Evolutionary conservation across 306 rosid genomes (phyloP), one percentile per base, ranked within the genome.

Genomic region (Rubus parviflorus): DNA sequence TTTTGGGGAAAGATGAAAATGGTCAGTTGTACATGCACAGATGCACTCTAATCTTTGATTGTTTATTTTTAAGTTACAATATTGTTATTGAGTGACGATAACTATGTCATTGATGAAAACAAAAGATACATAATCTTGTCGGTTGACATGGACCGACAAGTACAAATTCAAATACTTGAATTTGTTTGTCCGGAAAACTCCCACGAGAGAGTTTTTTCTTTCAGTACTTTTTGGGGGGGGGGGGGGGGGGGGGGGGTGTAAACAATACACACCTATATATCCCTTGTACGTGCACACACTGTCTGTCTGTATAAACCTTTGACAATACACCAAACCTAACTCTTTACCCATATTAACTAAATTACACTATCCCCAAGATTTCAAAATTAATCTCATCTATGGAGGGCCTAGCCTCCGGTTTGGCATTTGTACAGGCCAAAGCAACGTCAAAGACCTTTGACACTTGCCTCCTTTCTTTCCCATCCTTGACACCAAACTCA

Each of bases 391-490:
- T 47, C 16, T 74, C 62, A 16, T 74, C 65, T 38, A 80, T 80
- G 1, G 46, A 6, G 17, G 71, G 75, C 75, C 75, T 68, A 7
- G 47, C 43, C 71, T 74, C 75, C 3, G 75, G 71, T 7, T 56
- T 40, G 37, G 23, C 48, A 48, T 52, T 48, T 10, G 80, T 75
- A 37, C 76, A 80, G 1, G 57, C 56, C 71, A 68, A 16, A 12
- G 76, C 80, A 58, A 80, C 49, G 8, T 30, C 42, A 35, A 58
- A 75, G 19, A 80, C 42, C 61, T 12, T 48, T 1, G 42, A 25
- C 3, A 73, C 80, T 60, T 60, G 80, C 67, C 48, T 75, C 41
- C 35, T 38, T 22, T 75, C 79, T 30, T n/a, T 79, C 79, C 16
- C 64, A n/a, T 74, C 79, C 30, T 20, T 56, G 40, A 58, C 8